Evolutionary conservation across 768 basidiomycete genomes (phyloP).

Genomic region (Pleurotus ostreatus): DNA sequence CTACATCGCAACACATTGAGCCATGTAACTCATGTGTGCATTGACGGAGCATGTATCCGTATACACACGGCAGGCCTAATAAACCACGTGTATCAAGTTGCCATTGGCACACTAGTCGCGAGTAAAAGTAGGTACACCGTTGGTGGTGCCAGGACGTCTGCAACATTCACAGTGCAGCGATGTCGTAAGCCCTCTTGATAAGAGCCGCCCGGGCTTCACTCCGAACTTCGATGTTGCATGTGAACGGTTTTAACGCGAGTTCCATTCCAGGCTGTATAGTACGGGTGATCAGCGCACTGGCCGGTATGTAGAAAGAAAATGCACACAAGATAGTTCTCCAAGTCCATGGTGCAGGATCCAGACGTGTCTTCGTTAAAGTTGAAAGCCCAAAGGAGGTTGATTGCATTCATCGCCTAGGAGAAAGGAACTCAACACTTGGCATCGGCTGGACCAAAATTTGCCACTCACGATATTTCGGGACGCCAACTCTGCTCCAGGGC

Average conservation of each 20-base stretch:
- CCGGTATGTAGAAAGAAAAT: background rate
- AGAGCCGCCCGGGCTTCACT: background rate
- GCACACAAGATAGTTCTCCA: background rate
- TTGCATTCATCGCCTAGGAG: slow-evolving; percentile 18
- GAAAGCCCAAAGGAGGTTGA: slow-evolving; percentile 28
- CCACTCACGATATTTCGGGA: slow-evolving; percentile 13
- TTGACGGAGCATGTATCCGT: no score
- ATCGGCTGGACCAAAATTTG: background rate
- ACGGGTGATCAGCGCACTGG: no score
- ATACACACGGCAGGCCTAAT: no score
- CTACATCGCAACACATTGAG: no score
- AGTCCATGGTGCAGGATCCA: background rate
- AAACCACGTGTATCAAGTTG: no score
- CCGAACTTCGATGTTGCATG: background rate
- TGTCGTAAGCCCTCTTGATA: background rate
- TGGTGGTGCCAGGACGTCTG: no score
- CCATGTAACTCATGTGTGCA: no score
- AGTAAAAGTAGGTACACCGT: no score
- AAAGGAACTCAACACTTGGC: background rate
- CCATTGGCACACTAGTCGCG: no score
- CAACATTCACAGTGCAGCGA: no score
- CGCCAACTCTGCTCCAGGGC: slow-evolving; percentile 15
- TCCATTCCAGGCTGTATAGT: background rate
- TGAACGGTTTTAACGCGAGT: background rate
- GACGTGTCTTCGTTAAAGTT: slow-evolving; percentile 12